phyloP scores from a whole-genome alignment of 2,329 filamentous ascomycete species.

The Orbilia javanica region DNA sequence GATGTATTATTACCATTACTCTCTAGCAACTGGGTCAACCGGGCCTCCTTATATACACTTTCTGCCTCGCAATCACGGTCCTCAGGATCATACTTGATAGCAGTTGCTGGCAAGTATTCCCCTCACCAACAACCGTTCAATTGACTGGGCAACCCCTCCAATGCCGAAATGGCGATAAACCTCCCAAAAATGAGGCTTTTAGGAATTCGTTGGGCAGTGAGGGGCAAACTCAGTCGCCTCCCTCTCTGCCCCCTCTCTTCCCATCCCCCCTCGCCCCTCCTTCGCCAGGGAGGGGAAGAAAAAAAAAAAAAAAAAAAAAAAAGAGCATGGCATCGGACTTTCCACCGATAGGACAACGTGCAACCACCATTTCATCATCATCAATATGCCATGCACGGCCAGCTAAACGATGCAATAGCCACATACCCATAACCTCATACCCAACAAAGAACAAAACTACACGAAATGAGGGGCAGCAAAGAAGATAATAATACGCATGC shows the following conservation, averaged over 20 bases:
- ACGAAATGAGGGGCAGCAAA: background rate
- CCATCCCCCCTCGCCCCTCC: background rate
- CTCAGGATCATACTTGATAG: no score
- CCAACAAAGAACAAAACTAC: background rate
- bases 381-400: background rate
- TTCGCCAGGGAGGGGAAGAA: no score
- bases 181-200: constrained; percentile 1
- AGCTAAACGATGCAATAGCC: background rate
- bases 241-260: background rate
- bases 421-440: no score
- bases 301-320: no score
- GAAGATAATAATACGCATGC: background rate
- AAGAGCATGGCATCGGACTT: constrained; percentile 7
- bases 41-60: background rate
- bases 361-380: constrained; percentile 1
- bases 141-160: no score
- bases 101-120: background rate
- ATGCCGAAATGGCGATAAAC: background rate
- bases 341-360: constrained; percentile 6
- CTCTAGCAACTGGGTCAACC: background rate
- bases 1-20: no score
- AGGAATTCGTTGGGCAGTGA: constrained; percentile 12
- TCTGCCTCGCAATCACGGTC: background rate
- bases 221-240: background rate
- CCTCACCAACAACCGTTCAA: background rate